Evolutionary conservation across 345 rosid species (phyloP).

Genomic region (Eucalyptus sp.): DNA sequence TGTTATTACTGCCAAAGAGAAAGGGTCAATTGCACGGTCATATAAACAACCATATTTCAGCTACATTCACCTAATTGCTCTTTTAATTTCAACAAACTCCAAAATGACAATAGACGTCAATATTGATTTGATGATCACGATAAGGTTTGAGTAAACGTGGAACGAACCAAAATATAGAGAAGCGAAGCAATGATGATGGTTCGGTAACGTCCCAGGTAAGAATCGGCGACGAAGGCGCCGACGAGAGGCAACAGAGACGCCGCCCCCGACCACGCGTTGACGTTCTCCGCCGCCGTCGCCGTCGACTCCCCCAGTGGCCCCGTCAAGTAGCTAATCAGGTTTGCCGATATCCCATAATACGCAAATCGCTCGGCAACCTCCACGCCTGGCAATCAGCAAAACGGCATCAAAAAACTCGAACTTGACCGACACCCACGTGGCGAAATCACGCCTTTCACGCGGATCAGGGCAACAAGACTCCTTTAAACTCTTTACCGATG

Average conservation of each 20-base stretch:
- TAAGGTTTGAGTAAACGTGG: not conserved
- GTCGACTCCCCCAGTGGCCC: constrained; percentile 10
- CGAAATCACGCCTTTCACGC: not conserved
- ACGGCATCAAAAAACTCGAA: not conserved
- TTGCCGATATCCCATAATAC: constrained; percentile 8
- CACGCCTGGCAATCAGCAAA: not conserved
- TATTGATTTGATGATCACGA: not conserved
- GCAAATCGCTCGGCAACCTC: constrained; percentile 12
- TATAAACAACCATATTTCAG: not conserved
- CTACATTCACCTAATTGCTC: not conserved
- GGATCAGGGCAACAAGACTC: not conserved
- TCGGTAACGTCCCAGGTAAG: constrained; percentile 36
- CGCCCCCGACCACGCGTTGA: constrained; percentile 14
- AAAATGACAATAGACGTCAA: not conserved
- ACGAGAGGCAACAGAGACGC: constrained; percentile 26
- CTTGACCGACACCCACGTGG: not conserved
- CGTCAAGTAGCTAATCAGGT: constrained; percentile 6
- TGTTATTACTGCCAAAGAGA: not conserved
- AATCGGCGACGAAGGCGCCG: constrained; percentile 35
- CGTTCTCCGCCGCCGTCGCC: constrained; percentile 8
- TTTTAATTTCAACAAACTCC: not conserved
- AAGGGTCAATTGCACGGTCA: not conserved
- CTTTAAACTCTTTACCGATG: constrained; percentile 1
- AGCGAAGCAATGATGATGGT: constrained; percentile 25
- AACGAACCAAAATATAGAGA: constrained; percentile 17